Conservation (phyloP, 176 grass and related monocot genomes). For the Poa annua region DNA sequence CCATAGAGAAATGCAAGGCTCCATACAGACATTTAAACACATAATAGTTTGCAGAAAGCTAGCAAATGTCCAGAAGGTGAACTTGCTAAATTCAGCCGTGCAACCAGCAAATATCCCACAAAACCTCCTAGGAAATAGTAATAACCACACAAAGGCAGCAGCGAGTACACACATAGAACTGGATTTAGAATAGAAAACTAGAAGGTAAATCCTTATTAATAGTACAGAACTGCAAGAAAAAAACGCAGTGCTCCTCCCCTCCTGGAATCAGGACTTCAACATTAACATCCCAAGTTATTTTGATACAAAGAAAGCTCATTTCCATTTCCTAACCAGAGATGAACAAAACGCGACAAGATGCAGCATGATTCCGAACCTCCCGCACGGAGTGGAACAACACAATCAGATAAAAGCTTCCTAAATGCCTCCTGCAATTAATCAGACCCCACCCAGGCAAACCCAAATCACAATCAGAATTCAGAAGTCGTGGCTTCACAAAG, state of each 20-base stretch:
- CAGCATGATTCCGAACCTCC: not conserved
- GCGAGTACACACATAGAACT: not conserved
- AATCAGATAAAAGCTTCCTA: not conserved
- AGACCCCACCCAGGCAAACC: not conserved
- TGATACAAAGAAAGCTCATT: not conserved
- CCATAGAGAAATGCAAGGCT: not conserved
- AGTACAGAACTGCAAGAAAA: constrained; percentile 9
- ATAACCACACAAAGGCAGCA: not conserved
- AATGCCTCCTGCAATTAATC: not conserved
- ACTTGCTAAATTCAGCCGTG: not conserved
- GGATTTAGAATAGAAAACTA: not conserved
- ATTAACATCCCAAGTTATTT: not conserved
- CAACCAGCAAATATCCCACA: not conserved
- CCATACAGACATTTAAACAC: not conserved
- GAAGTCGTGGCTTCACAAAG: not conserved
- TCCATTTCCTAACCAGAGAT: constrained; percentile 13
- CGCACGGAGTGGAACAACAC: not conserved
- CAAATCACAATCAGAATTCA: constrained; percentile 2
- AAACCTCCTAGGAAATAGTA: constrained; percentile 1
- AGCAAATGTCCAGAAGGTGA: not conserved
- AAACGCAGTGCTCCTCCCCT: not conserved
- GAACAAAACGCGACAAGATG: not conserved
- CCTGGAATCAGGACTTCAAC: not conserved
- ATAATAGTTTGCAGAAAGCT: not conserved
- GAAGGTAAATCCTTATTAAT: not conserved